A percentile compares a stretch with the other conserved stretches of the same genome.
Evolutionary conservation across 495 filamentous ascomycete genomes (phyloP).

Genomic region (Penicillium simplicissimum): DNA sequence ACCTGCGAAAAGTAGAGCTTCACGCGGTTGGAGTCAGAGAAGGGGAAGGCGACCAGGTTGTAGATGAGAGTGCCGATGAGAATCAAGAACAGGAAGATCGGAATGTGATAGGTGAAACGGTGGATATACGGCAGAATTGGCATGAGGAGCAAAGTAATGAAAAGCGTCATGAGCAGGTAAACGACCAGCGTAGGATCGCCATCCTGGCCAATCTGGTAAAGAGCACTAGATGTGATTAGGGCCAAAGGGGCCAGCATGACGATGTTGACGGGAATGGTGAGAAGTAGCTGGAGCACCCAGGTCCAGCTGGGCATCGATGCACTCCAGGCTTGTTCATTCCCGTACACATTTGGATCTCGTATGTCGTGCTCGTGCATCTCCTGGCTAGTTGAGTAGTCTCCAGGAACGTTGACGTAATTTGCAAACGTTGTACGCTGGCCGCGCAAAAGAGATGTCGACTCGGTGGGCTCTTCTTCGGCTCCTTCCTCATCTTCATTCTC

Average conservation of each 20-base stretch:
- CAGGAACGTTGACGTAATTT: constrained; percentile 54
- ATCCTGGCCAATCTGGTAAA: constrained; percentile 80
- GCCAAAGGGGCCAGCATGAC: constrained; percentile 72
- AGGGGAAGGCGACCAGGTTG: constrained; percentile 86
- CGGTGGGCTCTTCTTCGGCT: constrained; percentile 61
- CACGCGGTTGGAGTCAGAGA: constrained; percentile 72
- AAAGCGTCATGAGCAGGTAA: constrained; percentile 66
- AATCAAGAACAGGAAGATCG: constrained; percentile 70
- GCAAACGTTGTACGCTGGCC: constrained; percentile 71
- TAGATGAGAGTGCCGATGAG: constrained; percentile 79
- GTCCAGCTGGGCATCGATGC: constrained; percentile 73
- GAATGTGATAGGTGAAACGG: constrained; percentile 80
- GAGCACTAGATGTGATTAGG: constrained; percentile 68
- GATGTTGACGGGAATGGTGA: constrained; percentile 74
- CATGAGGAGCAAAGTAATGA: constrained; percentile 72
- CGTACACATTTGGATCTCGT: constrained; percentile 56
- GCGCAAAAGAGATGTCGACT: constrained; percentile 78
- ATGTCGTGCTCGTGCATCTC: constrained; percentile 37
- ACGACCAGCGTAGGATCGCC: constrained; percentile 65
- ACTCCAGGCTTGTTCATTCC: constrained; percentile 86
- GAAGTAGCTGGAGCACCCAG: constrained; percentile 83
- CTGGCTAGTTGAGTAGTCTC: constrained; percentile 29
- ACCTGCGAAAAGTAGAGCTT: constrained; percentile 87
- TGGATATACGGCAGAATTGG: constrained; percentile 85
- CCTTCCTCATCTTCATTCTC: constrained; percentile 40